A percentile compares a stretch with the other conserved stretches of the same genome.
Conservation (phyloP, 768 basidiomycete genomes). For the Lentinula boryana region DNA sequence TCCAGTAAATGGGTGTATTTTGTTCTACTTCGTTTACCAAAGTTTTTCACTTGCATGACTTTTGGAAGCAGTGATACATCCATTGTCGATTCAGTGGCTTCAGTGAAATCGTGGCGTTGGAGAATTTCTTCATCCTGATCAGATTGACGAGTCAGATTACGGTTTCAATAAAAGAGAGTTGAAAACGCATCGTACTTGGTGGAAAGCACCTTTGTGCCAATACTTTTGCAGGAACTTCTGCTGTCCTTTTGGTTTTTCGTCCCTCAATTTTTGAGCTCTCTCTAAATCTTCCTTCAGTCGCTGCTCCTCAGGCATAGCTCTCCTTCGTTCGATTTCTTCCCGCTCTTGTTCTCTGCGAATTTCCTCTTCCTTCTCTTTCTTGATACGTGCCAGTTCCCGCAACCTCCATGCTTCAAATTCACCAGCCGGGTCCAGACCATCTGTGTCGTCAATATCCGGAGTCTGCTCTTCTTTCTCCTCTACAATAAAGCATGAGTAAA, state of each 20-base stretch:
- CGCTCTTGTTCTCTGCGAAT: slow-evolving; percentile 75
- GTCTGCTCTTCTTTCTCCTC: slow-evolving; percentile 84
- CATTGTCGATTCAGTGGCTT: slow-evolving; percentile 81
- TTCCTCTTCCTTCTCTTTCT: slow-evolving; percentile 89
- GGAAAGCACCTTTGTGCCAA: slow-evolving; percentile 99
- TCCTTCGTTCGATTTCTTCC: slow-evolving; percentile 86
- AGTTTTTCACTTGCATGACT: slow-evolving; percentile 96
- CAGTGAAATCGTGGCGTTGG: slow-evolving; percentile 77
- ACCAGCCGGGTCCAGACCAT: slow-evolving; percentile 79
- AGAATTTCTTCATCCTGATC: slow-evolving; percentile 83
- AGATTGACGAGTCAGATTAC: background rate
- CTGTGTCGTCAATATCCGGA: slow-evolving; percentile 92
- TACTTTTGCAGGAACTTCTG: slow-evolving; percentile 97
- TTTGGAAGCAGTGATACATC: slow-evolving; percentile 87
- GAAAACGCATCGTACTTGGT: slow-evolving; percentile 53
- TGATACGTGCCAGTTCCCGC: slow-evolving; percentile 88
- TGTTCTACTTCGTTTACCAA: slow-evolving; percentile 85
- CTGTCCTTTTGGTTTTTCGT: slow-evolving; percentile 86
- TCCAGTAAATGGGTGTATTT: slow-evolving; percentile 96
- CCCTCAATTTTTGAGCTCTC: slow-evolving; percentile 72
- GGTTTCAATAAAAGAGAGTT: background rate
- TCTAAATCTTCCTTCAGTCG: slow-evolving; percentile 89
- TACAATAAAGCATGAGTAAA: slow-evolving; percentile 22
- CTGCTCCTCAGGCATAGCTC: slow-evolving; percentile 91
- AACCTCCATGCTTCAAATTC: slow-evolving; percentile 98